Percentiles rank a stretch among this genome's conserved stretches.
Evolutionary conservation across 2,329 filamentous ascomycete species (phyloP).

Genomic region (Chaetomium globosum): DNA sequence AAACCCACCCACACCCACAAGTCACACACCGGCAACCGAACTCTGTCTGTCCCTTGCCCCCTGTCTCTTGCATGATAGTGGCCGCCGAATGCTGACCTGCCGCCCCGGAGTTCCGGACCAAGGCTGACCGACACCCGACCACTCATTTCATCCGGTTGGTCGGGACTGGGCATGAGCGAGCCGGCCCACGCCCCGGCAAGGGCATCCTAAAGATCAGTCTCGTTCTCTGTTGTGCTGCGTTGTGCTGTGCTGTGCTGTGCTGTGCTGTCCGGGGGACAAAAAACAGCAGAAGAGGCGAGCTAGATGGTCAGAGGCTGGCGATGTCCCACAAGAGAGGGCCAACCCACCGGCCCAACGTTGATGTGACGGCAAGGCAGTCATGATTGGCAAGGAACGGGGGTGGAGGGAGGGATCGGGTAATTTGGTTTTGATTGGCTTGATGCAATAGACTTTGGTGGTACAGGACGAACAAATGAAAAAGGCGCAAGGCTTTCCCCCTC

Average conservation of each 20-base stretch:
- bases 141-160: neutral
- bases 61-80: neutral
- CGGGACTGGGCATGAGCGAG: neutral
- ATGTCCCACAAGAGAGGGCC: neutral
- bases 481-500: constrained; percentile 18
- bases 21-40: neutral
- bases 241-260: too few species aligned
- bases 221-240: neutral
- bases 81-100: neutral
- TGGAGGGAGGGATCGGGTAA: constrained; percentile 14
- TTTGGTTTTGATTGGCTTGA: constrained; percentile 29
- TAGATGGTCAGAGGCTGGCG: neutral
- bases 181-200: too few species aligned
- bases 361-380: constrained; percentile 21
- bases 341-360: neutral
- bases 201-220: neutral
- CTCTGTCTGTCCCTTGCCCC: neutral
- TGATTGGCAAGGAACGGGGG: constrained; percentile 20
- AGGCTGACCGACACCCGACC: neutral
- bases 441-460: constrained; percentile 31
- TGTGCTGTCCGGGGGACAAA: neutral
- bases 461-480: constrained; percentile 31
- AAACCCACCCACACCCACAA: neutral
- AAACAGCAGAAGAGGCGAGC: neutral
- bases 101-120: neutral